Evolutionary conservation across 805 yeast species (phyloP).

Genomic region (Candida piceae): DNA sequence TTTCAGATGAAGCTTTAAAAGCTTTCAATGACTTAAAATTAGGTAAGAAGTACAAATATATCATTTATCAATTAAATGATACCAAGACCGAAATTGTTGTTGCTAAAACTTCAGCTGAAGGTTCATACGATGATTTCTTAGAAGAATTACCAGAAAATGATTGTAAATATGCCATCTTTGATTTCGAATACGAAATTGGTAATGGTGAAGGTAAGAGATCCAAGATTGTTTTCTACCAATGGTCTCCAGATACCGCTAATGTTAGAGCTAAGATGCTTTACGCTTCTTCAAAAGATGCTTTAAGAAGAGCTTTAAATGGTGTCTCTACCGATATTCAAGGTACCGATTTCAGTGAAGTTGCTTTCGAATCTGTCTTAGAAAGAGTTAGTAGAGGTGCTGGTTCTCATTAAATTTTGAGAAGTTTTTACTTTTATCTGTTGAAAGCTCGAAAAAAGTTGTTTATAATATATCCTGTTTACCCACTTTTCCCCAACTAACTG

Average conservation of each 20-base stretch:
- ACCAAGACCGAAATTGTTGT: slow-evolving; percentile 87
- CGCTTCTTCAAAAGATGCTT: slow-evolving; percentile 97
- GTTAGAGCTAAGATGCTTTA: slow-evolving; percentile 95
- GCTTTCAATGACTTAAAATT: slow-evolving; percentile 96
- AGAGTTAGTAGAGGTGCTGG: slow-evolving; percentile 82
- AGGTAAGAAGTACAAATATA: slow-evolving; percentile 82
- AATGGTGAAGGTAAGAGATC: slow-evolving; percentile 88
- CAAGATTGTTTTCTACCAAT: slow-evolving; percentile 69
- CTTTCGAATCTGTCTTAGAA: slow-evolving; percentile 88
- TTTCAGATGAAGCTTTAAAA: slow-evolving; percentile 79
- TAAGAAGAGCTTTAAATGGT: slow-evolving; percentile 96
- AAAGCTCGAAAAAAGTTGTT: no score
- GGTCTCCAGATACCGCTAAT: slow-evolving; percentile 98
- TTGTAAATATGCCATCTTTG: slow-evolving; percentile 94
- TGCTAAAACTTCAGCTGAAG: slow-evolving; percentile 70
- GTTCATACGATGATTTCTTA: slow-evolving; percentile 79
- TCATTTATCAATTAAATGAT: slow-evolving; percentile 77
- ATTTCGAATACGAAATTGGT: slow-evolving; percentile 89
- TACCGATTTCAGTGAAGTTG: slow-evolving; percentile 95
- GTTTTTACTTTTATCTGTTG: no score
- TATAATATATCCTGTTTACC: no score
- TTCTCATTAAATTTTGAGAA: slow-evolving; percentile 36
- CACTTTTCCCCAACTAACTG: no score
- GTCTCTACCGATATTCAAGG: slow-evolving; percentile 94
- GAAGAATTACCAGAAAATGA: slow-evolving; percentile 91